These are phyloP conservation scores for Lodderomyces elongisporus DNA, from an alignment of 1,139 yeast genomes.

Conservation along the genomic window DNA sequence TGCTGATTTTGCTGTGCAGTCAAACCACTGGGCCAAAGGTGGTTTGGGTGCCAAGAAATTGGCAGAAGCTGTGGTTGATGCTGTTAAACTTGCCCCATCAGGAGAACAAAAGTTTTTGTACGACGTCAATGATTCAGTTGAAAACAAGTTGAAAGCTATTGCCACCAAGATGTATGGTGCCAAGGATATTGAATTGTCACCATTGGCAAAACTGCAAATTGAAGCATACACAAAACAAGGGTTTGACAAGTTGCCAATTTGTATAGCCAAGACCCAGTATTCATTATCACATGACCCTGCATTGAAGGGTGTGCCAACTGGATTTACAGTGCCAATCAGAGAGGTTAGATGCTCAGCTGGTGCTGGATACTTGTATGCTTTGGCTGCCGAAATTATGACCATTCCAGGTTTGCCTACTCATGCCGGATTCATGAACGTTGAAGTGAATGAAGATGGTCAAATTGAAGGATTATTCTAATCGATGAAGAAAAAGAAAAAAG, in stretches of 20 bases:
- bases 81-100: conserved; percentile 35
- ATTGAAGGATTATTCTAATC: conserved; percentile 73
- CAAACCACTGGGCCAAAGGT: conserved; percentile 81
- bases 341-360: conserved; percentile 79
- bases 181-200: conserved; percentile 58
- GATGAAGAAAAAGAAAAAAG: too few species aligned
- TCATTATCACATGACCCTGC: conserved; percentile 76
- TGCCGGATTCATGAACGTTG: conserved; percentile 82
- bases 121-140: conserved; percentile 56
- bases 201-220: conserved; percentile 62
- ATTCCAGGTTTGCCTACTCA: conserved; percentile 82
- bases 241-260: conserved; percentile 68
- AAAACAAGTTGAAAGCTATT: conserved; percentile 57
- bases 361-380: conserved; percentile 77
- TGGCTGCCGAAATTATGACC: conserved; percentile 80
- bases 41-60: conserved; percentile 68
- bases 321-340: conserved; percentile 72
- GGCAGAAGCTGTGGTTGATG: conserved; percentile 65
- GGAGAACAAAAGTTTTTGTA: conserved; percentile 53
- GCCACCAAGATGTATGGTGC: conserved; percentile 80
- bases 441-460: conserved; percentile 72
- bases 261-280: conserved; percentile 82
- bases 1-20: conserved; percentile 67
- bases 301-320: conserved; percentile 79
- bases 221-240: conserved; percentile 66